Evolutionary conservation across 164 flowering plant genomes (phyloP).

Genomic region (Amborella trichopoda): DNA sequence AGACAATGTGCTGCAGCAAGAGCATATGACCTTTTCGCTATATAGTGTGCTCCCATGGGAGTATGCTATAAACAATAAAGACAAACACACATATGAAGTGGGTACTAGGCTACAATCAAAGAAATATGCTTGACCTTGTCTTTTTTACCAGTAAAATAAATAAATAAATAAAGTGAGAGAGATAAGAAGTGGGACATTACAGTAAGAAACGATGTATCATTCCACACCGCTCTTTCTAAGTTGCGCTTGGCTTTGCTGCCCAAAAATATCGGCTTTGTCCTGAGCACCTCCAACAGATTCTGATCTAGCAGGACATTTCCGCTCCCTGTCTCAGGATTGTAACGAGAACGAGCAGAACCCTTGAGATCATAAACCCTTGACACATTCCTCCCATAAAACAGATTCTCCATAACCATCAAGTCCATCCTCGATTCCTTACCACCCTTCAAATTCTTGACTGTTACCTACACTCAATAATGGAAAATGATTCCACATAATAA

Average conservation of each 20-base stretch:
- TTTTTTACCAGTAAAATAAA: background rate
- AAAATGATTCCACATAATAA: too few relatives aligned
- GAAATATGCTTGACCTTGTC: too few relatives aligned
- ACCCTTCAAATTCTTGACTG: conserved; percentile 48
- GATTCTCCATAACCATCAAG: conserved; percentile 88
- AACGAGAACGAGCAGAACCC: conserved; percentile 67
- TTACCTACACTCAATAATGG: conserved; percentile 48
- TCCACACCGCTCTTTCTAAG: conserved; percentile 79
- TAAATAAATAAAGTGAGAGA: background rate
- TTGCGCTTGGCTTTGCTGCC: conserved; percentile 72
- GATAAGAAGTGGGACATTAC: conserved; percentile 19
- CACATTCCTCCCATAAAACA: conserved; percentile 48
- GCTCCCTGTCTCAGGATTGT: conserved; percentile 57
- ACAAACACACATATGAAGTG: background rate
- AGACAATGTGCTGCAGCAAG: too few relatives aligned
- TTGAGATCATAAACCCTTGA: conserved; percentile 72
- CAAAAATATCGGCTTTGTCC: conserved; percentile 65
- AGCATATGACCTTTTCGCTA: background rate
- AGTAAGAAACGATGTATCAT: conserved; percentile 69
- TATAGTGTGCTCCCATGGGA: background rate
- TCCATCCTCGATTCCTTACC: conserved; percentile 70
- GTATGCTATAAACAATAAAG: background rate
- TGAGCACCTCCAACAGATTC: conserved; percentile 58
- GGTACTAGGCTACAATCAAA: too few relatives aligned
- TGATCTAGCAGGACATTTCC: conserved; percentile 56